Conservation (phyloP, 2,329 filamentous ascomycete genomes). For the Gaeumannomyces tritici region DNA sequence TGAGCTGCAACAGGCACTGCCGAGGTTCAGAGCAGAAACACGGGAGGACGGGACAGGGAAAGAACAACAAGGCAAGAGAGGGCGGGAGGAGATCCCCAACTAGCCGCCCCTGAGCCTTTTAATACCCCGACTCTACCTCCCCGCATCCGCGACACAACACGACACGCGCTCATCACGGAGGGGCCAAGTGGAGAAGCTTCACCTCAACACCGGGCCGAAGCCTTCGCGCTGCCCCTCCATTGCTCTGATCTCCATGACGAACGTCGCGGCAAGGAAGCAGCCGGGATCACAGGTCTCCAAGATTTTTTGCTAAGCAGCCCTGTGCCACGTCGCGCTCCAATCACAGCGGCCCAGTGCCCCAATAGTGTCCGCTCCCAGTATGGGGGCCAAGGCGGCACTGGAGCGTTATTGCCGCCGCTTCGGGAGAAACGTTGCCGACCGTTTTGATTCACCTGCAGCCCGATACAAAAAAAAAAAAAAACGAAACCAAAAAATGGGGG, state of each 20-base stretch:
- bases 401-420: not conserved
- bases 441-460: not conserved
- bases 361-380: not conserved
- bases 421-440: not conserved
- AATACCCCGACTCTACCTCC: not conserved
- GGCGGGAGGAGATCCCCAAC: not conserved
- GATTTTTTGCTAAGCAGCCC: not conserved
- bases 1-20: not conserved
- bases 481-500: no score
- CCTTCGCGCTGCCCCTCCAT: not conserved
- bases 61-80: not conserved
- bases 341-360: not conserved
- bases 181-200: not conserved
- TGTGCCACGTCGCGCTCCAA: not conserved
- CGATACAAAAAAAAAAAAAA: not conserved
- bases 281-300: not conserved
- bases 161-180: not conserved
- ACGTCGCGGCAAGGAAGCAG: not conserved
- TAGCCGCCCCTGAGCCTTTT: not conserved
- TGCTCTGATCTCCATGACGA: not conserved
- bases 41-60: no score
- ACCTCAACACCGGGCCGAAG: not conserved
- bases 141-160: not conserved
- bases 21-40: not conserved
- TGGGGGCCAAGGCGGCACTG: not conserved